phyloP scores from a whole-genome alignment of 306 rosid species.

The Amphicarpaea edgeworthii region DNA sequence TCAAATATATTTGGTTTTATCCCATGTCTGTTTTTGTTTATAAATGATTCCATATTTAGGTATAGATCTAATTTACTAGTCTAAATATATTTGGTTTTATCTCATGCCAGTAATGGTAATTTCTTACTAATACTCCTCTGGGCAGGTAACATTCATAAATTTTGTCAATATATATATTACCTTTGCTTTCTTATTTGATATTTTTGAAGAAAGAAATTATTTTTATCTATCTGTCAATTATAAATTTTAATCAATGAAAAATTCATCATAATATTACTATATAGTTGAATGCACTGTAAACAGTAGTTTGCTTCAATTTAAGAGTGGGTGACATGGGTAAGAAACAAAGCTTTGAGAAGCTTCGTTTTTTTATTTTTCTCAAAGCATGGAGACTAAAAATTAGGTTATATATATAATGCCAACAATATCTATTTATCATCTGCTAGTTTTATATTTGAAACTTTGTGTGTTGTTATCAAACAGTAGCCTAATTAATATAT shows the following conservation, averaged over 20 bases:
- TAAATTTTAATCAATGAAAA: no score
- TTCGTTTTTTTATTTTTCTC: background rate
- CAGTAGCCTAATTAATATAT: background rate
- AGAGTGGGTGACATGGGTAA: background rate
- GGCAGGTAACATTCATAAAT: background rate
- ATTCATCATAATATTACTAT: background rate
- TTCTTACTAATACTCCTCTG: background rate
- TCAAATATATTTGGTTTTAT: background rate
- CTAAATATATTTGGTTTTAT: no score
- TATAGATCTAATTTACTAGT: background rate
- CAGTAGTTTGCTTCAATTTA: background rate
- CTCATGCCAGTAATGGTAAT: no score
- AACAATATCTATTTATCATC: background rate
- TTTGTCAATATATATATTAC: background rate
- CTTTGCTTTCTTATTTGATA: background rate
- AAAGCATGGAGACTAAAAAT: background rate
- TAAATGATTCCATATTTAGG: background rate
- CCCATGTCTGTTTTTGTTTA: background rate
- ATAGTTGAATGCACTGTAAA: background rate
- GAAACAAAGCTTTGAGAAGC: conserved; percentile 21
- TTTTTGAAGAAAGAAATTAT: no score
- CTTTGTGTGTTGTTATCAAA: background rate
- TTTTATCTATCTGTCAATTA: background rate
- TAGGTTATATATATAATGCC: background rate
- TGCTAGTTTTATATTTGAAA: background rate